These are phyloP conservation scores for Auricularia heimuer DNA, from an alignment of 768 basidiomycete species.

Conservation along the genomic window DNA sequence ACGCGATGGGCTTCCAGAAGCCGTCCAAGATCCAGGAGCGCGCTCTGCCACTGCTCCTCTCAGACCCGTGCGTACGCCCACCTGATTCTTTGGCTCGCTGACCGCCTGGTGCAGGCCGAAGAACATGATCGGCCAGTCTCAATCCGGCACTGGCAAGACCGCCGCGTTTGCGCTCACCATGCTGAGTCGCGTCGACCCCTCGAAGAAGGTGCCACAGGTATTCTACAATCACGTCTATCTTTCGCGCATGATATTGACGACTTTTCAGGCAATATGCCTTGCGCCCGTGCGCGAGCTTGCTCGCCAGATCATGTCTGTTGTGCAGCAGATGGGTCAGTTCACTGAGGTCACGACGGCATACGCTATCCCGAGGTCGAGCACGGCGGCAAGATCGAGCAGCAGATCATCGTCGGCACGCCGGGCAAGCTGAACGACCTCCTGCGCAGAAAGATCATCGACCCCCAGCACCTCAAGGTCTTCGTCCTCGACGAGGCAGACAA, in stretches of 20 bases:
- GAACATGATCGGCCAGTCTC: constrained; percentile 99
- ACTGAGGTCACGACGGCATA: constrained; percentile 90
- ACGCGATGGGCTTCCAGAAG: constrained; percentile 91
- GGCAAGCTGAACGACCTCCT: constrained; percentile 91
- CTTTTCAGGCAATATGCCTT: constrained; percentile 78
- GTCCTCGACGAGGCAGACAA: constrained; percentile 98
- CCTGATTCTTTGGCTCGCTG: too few species aligned
- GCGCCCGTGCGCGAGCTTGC: constrained; percentile 96
- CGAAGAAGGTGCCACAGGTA: constrained; percentile 75
- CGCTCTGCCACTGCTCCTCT: constrained; percentile 81
- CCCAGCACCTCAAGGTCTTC: constrained; percentile 76
- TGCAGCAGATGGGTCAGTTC: constrained; percentile 90
- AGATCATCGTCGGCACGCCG: constrained; percentile 92
- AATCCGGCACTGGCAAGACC: constrained; percentile 98
- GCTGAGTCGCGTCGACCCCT: constrained; percentile 87
- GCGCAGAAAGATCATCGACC: constrained; percentile 65
- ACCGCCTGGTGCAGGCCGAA: constrained; percentile 45
- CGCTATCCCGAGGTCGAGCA: constrained; percentile 65
- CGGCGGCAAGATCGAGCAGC: constrained; percentile 51
- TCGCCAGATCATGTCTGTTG: constrained; percentile 93
- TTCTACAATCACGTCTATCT: constrained; percentile 7
- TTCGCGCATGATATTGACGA: not conserved
- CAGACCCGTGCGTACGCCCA: constrained; percentile 61
- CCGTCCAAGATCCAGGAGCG: constrained; percentile 99
- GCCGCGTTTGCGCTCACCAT: constrained; percentile 97